A percentile compares a stretch with the other conserved stretches of the same genome.
phyloP scores from a whole-genome alignment of 495 filamentous ascomycete genomes.

The Annulohypoxylon maeteangense region DNA sequence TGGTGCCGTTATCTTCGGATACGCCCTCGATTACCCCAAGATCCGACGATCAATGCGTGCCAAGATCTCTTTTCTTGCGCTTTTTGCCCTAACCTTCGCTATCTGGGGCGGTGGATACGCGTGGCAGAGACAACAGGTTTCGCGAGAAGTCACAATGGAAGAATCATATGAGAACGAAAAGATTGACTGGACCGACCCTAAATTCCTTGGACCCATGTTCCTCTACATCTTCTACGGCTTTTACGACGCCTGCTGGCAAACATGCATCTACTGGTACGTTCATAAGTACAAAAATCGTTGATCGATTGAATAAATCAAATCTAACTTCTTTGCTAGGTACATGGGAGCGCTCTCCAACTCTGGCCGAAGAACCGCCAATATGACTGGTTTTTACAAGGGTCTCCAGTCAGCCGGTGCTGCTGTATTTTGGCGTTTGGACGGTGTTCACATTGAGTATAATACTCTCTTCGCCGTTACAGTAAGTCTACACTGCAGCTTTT shows the following conservation, averaged over 20 bases:
- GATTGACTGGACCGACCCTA: conserved; percentile 71
- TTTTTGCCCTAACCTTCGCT: conserved; percentile 79
- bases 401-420: conserved; percentile 94
- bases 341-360: conserved; percentile 96
- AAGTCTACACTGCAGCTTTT: conserved; percentile 27
- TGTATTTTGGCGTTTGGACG: conserved; percentile 85
- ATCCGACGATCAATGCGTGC: conserved; percentile 79
- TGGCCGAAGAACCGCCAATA: conserved; percentile 89
- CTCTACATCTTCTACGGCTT: conserved; percentile 95
- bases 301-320: conserved; percentile 15
- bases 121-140: conserved; percentile 70
- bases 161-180: conserved; percentile 45
- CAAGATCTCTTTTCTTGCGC: conserved; percentile 70
- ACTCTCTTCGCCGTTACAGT: conserved; percentile 65
- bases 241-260: conserved; percentile 87
- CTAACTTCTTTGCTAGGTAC: conserved; percentile 46
- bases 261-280: conserved; percentile 84
- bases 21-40: conserved; percentile 72
- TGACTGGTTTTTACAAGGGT: conserved; percentile 90
- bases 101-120: conserved; percentile 92
- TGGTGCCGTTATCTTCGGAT: conserved; percentile 81
- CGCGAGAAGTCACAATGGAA: conserved; percentile 42
- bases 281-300: conserved; percentile 3
- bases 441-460: conserved; percentile 69
- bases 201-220: conserved; percentile 86